phyloP scores from a whole-genome alignment of 495 filamentous ascomycete genomes.

The Aspergillus homomorphus region DNA sequence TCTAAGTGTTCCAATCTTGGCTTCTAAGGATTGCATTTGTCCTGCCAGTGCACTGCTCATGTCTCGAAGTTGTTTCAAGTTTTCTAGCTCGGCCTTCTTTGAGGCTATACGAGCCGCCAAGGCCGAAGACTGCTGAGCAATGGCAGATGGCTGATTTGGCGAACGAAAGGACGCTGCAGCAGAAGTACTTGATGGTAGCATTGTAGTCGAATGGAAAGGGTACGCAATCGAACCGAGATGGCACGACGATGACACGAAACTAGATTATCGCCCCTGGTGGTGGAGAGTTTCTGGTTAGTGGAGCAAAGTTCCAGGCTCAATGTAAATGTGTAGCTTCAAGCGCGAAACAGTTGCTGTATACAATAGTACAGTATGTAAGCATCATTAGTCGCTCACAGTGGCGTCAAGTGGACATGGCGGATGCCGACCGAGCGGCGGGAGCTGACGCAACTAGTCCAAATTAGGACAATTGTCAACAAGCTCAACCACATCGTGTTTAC shows the following conservation, averaged over 20 bases:
- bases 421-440: background rate
- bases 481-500: constrained; percentile 15
- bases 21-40: constrained; percentile 88
- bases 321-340: too few relatives aligned
- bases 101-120: constrained; percentile 85
- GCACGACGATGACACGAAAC: too few relatives aligned
- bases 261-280: too few relatives aligned
- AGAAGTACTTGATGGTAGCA: constrained; percentile 31
- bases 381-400: background rate
- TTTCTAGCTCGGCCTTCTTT: constrained; percentile 91
- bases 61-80: constrained; percentile 79
- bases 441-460: constrained; percentile 27
- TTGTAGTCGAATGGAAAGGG: constrained; percentile 48
- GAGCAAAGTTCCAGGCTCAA: too few relatives aligned
- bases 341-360: too few relatives aligned
- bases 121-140: constrained; percentile 66
- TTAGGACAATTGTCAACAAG: constrained; percentile 43
- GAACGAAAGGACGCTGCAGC: constrained; percentile 33
- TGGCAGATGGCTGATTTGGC: constrained; percentile 30
- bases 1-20: constrained; percentile 81
- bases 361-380: too few relatives aligned
- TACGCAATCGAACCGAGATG: too few relatives aligned
- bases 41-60: constrained; percentile 80
- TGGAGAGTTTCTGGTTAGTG: too few relatives aligned
- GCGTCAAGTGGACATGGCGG: background rate